Base-by-base conservation (phyloP, 1,284 basidiomycete species). In the Ganoderma leucocontextum region DNA sequence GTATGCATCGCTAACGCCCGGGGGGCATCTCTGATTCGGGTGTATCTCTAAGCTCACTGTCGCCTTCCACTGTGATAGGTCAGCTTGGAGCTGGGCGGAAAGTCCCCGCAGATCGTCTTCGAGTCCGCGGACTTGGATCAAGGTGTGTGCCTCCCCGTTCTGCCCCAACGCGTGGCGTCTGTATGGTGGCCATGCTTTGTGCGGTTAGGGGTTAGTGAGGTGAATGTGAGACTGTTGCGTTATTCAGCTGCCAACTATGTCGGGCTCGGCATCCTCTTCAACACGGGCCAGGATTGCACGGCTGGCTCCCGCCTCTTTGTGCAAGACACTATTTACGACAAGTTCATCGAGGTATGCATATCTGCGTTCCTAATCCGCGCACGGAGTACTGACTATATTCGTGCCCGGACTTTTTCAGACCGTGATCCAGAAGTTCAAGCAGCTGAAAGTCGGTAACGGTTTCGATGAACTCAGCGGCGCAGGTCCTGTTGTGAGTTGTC, bases 41-140 rank as follows among this genome's bases (percentile, higher is more conserved):
- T 7, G 25, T 53, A 4, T n/a, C 19, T 39, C 39, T 39, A n/a
- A 58, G 38, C 36, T 62, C 19, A 62, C 12, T 1, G 19, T 33
- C 4, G 7, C 3, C 13, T 36, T 39, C 22, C 49, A 19, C 41
- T 64, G 22, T 53, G 42, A 66, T 75, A 95, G 89, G 91, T 98
- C 63, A 95, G 95, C 62, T 87, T 98, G 71, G 97, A 99, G 81
- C 90, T 99, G 39, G 96, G 96, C 62, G 96, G 96, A 62, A 99
- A 98, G 83, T 95, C 94, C n/a, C 95, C 96, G 52, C 94, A 96
- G 79, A 83, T 95, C 70, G 81, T 95, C 69, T 95, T 95, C 75
- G 90, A 94, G 77, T 93, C 92, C 64, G 93, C 92, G 62, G 90
- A 95, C 78, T 80, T 94, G 67, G 93, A 97, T 66, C 92, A 97